Conservation (phyloP, 768 basidiomycete species). For the Roridomyces roridus region DNA sequence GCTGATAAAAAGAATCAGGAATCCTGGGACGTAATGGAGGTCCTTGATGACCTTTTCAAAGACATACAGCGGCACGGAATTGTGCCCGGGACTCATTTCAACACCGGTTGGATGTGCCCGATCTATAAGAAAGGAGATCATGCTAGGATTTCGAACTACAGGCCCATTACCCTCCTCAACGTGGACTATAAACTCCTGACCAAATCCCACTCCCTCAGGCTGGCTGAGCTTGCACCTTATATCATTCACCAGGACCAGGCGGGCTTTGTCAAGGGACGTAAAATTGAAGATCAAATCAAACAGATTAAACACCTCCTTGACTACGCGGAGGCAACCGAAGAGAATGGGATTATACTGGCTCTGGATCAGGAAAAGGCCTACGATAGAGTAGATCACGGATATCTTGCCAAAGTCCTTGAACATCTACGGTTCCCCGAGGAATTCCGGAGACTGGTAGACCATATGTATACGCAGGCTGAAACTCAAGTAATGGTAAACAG, state of each 20-base stretch:
- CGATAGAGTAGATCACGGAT: neutral
- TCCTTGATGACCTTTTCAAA: neutral
- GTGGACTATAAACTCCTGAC: neutral
- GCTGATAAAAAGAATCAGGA: neutral
- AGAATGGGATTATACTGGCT: slow-evolving; percentile 1
- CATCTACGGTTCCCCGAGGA: neutral
- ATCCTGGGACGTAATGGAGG: slow-evolving; percentile 19
- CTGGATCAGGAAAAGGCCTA: no score
- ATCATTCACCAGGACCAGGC: slow-evolving; percentile 32
- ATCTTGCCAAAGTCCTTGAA: neutral
- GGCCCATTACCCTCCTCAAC: neutral
- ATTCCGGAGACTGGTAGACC: no score
- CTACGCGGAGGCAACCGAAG: slow-evolving; percentile 14
- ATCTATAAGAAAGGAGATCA: neutral
- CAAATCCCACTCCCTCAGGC: neutral
- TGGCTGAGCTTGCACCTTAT: slow-evolving; percentile 1
- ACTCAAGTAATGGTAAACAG: slow-evolving; percentile 25
- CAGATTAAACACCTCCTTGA: slow-evolving; percentile 19
- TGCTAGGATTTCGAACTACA: neutral
- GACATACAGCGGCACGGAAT: neutral
- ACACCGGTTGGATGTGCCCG: neutral
- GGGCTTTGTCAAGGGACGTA: slow-evolving; percentile 28
- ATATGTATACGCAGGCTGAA: no score
- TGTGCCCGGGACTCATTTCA: neutral
- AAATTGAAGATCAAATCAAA: slow-evolving; percentile 28